Evolutionary conservation across 1,139 yeast species (phyloP).

Genomic region (Candida sojae): DNA sequence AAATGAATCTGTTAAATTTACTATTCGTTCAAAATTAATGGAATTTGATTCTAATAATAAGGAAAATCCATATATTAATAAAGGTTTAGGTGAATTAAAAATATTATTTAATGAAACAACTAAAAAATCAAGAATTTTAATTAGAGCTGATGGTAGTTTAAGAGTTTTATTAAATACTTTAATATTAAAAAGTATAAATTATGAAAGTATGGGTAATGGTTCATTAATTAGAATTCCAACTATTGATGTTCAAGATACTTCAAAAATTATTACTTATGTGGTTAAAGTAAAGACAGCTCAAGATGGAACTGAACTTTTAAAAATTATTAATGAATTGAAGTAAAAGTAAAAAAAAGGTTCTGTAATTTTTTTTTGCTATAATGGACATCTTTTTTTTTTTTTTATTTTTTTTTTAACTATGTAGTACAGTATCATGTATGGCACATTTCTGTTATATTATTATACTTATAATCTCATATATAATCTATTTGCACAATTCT

Average conservation of each 20-base stretch:
- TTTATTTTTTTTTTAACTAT: too few species aligned
- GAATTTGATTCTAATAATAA: constrained; percentile 54
- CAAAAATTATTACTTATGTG: constrained; percentile 55
- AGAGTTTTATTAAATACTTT: constrained; percentile 73
- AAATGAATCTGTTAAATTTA: constrained; percentile 63
- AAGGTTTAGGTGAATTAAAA: constrained; percentile 84
- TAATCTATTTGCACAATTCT: constrained; percentile 14
- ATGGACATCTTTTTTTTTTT: too few species aligned
- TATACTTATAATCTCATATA: too few species aligned
- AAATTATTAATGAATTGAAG: constrained; percentile 47
- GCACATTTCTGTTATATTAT: too few species aligned
- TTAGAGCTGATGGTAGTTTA: constrained; percentile 88
- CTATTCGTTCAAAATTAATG: constrained; percentile 74
- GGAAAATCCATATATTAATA: constrained; percentile 51
- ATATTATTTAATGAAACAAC: constrained; percentile 61
- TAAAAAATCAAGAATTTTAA: constrained; percentile 65
- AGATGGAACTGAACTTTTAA: constrained; percentile 69
- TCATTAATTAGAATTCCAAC: constrained; percentile 61
- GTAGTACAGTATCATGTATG: too few species aligned
- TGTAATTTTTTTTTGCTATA: too few species aligned
- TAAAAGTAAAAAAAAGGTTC: too few species aligned
- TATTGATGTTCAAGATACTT: constrained; percentile 40
- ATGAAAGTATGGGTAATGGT: constrained; percentile 61
- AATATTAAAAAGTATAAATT: constrained; percentile 53
- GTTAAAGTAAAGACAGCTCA: constrained; percentile 64